Conservation (phyloP, 2,329 filamentous ascomycete genomes). For the Diaporthe sp. region DNA sequence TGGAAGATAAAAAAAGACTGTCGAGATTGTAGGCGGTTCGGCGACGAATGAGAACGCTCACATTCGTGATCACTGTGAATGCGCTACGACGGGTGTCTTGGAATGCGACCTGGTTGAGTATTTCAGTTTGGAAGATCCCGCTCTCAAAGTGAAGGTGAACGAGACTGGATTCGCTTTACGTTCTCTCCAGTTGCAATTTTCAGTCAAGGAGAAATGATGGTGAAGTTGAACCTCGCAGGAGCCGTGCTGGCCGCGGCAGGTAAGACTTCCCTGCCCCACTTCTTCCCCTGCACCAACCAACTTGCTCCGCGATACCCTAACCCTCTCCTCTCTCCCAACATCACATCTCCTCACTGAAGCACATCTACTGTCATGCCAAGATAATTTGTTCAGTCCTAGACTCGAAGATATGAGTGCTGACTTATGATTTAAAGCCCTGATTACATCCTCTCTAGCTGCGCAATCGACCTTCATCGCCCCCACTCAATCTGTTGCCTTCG, state of each 20-base stretch:
- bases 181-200: background rate
- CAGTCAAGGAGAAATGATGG: background rate
- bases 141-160: background rate
- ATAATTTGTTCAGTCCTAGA: background rate
- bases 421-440: background rate
- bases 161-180: background rate
- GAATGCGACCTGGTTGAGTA: constrained; percentile 1
- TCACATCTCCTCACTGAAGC: background rate
- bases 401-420: background rate
- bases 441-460: constrained; percentile 30
- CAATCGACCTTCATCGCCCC: constrained; percentile 56
- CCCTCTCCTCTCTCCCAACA: background rate
- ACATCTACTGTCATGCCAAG: background rate
- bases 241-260: constrained; percentile 37
- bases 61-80: constrained; percentile 27
- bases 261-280: constrained; percentile 4
- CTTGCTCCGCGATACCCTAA: background rate
- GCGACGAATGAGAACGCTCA: constrained; percentile 34
- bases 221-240: constrained; percentile 22
- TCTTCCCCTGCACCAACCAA: background rate
- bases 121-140: constrained; percentile 3
- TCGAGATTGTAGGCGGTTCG: constrained; percentile 30
- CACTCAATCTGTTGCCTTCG: constrained; percentile 62
- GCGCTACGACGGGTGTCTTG: constrained; percentile 11
- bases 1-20: constrained; percentile 36